Evolutionary conservation across 1,284 basidiomycete genomes (phyloP), one percentile per base, ranked within the genome.

Genomic region (Rhodofomes roseus): DNA sequence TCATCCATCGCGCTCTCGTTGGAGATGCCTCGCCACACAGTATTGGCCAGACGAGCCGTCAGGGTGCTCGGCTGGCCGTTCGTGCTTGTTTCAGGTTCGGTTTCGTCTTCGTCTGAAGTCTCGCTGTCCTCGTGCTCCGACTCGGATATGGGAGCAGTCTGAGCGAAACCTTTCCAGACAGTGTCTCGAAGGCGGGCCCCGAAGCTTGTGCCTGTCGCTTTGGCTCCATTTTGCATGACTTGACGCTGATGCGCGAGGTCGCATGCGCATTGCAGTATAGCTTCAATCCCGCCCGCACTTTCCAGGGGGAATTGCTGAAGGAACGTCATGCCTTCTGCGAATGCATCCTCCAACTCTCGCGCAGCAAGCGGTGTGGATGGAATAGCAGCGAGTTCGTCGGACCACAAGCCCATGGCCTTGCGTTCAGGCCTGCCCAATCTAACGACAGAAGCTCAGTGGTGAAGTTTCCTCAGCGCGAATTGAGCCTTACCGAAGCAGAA

Each of bases 21-120:
- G 2, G 86, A 90, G 62, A 91, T 85, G 8, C 89, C 88, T 66
- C 81, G 80, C 86, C 87, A 90, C 18, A 90, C 80, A 14, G 81
- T 82, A 56, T 74, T 81, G 9, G 85, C 82, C 12, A 89, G 68
- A 44, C 82, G 78, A 37, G 82, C 81, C 12, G 82, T 80, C 52
- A 89, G 64, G 9, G 78, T 78, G 14, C 78, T 64, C n/a, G 62
- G 34, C 27, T 61, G 57, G 14, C 56, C 59, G 36, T 64, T 57
- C 43, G 46, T 55, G 1, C 60, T 20, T n/a, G 46, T 44, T 37
- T 63, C 77, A 6, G 76, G 78, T 58, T 79, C 76, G 57, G 79
- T n/a, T 77, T 79, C 75, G 8, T 67, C 67, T 2, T 70, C 65
- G 16, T 62, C 64, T 11, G 59, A 55, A 1, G 70, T 74, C 14